phyloP scores from a whole-genome alignment of 2,329 filamentous ascomycete species.

The Aspergillus sp. region DNA sequence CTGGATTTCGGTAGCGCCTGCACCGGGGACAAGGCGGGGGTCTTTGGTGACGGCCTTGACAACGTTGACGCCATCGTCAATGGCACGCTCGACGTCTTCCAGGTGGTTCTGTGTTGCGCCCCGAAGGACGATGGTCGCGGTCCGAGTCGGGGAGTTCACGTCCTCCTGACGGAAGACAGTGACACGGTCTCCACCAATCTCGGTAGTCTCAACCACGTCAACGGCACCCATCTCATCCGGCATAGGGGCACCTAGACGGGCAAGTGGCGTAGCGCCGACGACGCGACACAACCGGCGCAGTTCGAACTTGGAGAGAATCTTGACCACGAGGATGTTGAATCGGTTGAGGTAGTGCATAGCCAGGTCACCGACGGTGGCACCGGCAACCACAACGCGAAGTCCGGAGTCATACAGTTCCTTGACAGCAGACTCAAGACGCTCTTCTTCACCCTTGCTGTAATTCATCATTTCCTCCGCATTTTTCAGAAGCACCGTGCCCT shows the following conservation, averaged over 20 bases:
- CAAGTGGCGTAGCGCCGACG: slow-evolving; percentile 91
- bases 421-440: slow-evolving; percentile 78
- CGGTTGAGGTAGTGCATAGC: slow-evolving; percentile 97
- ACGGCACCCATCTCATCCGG: slow-evolving; percentile 98
- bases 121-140: slow-evolving; percentile 85
- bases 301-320: slow-evolving; percentile 97
- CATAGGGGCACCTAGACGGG: slow-evolving; percentile 92
- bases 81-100: slow-evolving; percentile 91
- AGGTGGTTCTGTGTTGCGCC: slow-evolving; percentile 97
- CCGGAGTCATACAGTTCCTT: slow-evolving; percentile 96
- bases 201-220: slow-evolving; percentile 90
- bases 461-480: slow-evolving; percentile 98
- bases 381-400: slow-evolving; percentile 82
- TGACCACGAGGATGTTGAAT: slow-evolving; percentile 90
- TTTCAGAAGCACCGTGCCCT: slow-evolving; percentile 92
- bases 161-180: slow-evolving; percentile 94
- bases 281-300: slow-evolving; percentile 90
- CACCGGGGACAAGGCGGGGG: slow-evolving; percentile 80
- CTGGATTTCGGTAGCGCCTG: slow-evolving; percentile 89
- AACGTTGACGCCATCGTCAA: slow-evolving; percentile 96
- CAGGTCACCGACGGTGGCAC: slow-evolving; percentile 88
- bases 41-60: slow-evolving; percentile 98
- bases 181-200: slow-evolving; percentile 95
- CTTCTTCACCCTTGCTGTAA: slow-evolving; percentile 95
- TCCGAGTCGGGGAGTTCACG: slow-evolving; percentile 71